A percentile compares a stretch with the other conserved stretches of the same genome.
These are phyloP conservation scores for Phytophthora hybrid DNA, from an alignment of 352 stramenopile species.

Conservation along the genomic window DNA sequence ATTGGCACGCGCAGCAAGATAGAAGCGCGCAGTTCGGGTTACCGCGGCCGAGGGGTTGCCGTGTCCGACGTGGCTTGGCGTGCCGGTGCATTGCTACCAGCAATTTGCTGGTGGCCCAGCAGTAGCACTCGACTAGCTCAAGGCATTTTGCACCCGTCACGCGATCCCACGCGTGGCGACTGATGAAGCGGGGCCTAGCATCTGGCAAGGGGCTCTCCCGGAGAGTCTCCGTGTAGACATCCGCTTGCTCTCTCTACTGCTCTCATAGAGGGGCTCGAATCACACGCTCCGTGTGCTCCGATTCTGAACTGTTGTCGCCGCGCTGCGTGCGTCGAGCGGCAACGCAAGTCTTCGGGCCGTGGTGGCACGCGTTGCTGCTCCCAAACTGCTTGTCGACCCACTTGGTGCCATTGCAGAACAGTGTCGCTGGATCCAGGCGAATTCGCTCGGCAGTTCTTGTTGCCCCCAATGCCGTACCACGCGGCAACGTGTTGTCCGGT, in stretches of 20 bases:
- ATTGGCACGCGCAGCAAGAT: background rate
- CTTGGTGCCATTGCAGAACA: too few relatives aligned
- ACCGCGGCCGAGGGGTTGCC: background rate
- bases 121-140: background rate
- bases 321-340: background rate
- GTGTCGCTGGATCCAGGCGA: too few relatives aligned
- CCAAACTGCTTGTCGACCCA: background rate
- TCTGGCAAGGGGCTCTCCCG: background rate
- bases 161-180: background rate
- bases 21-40: background rate
- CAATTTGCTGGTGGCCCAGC: too few relatives aligned
- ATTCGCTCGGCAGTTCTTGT: background rate
- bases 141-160: background rate
- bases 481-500: slow-evolving; percentile 5
- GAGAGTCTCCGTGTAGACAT: background rate
- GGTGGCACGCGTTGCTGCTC: too few relatives aligned
- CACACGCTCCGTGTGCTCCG: background rate
- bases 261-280: background rate
- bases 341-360: too few relatives aligned
- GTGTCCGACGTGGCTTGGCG: background rate
- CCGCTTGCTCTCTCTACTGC: background rate
- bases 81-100: background rate
- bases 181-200: background rate
- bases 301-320: background rate
- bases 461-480: slow-evolving; percentile 5